Evolutionary conservation across 208 protist species (phyloP).

Genomic region (Zelonia costaricensis): DNA sequence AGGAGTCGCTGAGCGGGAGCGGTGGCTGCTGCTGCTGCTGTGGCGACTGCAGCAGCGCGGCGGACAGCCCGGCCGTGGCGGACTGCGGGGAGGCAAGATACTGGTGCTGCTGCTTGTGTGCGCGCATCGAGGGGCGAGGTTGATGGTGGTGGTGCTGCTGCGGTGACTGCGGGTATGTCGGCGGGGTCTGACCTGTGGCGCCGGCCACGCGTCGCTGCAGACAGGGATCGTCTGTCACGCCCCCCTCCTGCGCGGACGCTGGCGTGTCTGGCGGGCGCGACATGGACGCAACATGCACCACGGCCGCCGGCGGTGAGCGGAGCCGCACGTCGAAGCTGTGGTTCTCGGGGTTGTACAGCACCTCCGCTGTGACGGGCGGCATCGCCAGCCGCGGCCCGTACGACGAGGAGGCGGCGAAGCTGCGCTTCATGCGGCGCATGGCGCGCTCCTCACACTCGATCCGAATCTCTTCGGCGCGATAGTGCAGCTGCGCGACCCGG

Average conservation of each 20-base stretch:
- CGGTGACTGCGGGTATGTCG: too few relatives aligned
- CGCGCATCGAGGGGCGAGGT: too few relatives aligned
- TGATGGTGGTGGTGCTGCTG: too few relatives aligned
- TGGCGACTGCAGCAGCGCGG: too few relatives aligned
- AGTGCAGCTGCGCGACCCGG: constrained; percentile 64
- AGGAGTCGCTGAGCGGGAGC: constrained; percentile 17
- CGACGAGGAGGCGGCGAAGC: not conserved
- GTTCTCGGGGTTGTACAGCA: constrained; percentile 21
- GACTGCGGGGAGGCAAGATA: too few relatives aligned
- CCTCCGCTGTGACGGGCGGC: constrained; percentile 4
- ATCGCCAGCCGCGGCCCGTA: not conserved
- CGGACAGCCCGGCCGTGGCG: too few relatives aligned
- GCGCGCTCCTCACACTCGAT: constrained; percentile 18
- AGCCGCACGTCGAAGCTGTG: constrained; percentile 29
- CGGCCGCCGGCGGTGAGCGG: not conserved
- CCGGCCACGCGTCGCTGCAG: too few relatives aligned
- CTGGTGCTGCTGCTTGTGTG: too few relatives aligned
- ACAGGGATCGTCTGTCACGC: too few relatives aligned
- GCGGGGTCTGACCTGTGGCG: too few relatives aligned
- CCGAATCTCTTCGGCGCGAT: constrained; percentile 45
- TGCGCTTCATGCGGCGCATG: constrained; percentile 6
- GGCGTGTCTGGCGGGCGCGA: not conserved
- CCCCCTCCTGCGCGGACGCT: too few relatives aligned
- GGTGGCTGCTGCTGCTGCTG: not conserved
- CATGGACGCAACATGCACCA: not conserved